These are phyloP conservation scores for Candolleomyces efflorescens DNA, from an alignment of 768 basidiomycete species.

Conservation along the genomic window DNA sequence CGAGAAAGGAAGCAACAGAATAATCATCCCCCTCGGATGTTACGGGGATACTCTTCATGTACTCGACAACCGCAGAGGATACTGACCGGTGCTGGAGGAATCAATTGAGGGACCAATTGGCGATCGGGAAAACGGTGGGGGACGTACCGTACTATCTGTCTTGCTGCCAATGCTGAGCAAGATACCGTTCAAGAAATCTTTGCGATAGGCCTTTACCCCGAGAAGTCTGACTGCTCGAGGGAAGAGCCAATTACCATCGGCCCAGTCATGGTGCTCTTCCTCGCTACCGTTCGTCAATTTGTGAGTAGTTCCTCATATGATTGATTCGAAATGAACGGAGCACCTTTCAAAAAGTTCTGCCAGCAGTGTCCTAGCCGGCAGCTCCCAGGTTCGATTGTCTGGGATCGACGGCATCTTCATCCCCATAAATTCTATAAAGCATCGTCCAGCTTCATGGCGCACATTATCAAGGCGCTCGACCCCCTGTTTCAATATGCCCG, in stretches of 20 bases:
- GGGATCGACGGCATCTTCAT: conserved; percentile 39
- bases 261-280: conserved; percentile 50
- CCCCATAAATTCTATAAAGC: conserved; percentile 48
- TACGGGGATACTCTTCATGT: conserved; percentile 50
- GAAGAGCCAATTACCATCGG: conserved; percentile 70
- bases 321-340: conserved; percentile 3
- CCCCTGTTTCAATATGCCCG: conserved; percentile 80
- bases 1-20: conserved; percentile 45
- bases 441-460: conserved; percentile 70
- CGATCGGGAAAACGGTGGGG: neutral
- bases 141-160: conserved; percentile 78
- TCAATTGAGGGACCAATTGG: conserved; percentile 7
- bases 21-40: conserved; percentile 30
- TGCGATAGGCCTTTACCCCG: conserved; percentile 57
- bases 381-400: conserved; percentile 43
- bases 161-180: conserved; percentile 79
- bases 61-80: conserved; percentile 55
- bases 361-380: conserved; percentile 45
- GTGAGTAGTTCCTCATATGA: neutral
- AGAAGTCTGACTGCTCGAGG: conserved; percentile 67
- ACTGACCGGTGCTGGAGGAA: conserved; percentile 62
- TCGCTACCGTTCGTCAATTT: conserved; percentile 19
- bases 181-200: conserved; percentile 61
- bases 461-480: conserved; percentile 91
- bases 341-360: conserved; percentile 30